These are phyloP conservation scores for Ganoderma meredithae DNA, from an alignment of 1,284 basidiomycete species.

Conservation along the genomic window DNA sequence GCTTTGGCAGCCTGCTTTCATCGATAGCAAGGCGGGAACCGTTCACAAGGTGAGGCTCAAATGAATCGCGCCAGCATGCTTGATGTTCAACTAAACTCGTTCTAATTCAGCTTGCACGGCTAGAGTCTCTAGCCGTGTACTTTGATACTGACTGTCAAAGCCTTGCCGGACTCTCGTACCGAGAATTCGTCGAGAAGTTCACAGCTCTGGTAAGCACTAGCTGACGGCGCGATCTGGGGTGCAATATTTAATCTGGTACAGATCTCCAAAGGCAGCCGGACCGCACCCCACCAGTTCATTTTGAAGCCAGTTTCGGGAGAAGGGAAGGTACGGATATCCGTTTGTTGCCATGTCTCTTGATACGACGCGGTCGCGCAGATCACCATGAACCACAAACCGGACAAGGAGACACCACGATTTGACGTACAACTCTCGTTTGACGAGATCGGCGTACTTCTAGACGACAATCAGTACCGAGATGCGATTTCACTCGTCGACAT, in stretches of 20 bases:
- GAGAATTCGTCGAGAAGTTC: constrained; percentile 83
- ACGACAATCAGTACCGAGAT: constrained; percentile 96
- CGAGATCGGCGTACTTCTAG: constrained; percentile 93
- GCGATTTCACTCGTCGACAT: constrained; percentile 94
- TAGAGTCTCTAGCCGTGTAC: constrained; percentile 92
- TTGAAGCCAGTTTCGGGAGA: constrained; percentile 97
- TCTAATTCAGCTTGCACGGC: constrained; percentile 73
- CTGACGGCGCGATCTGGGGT: constrained; percentile 2
- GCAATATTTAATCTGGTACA: constrained; percentile 40
- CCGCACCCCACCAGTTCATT: constrained; percentile 88
- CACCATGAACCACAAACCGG: constrained; percentile 83
- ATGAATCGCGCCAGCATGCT: constrained; percentile 11
- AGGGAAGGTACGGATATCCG: constrained; percentile 69
- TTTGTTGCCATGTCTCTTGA: constrained; percentile 4
- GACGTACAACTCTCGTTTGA: constrained; percentile 93
- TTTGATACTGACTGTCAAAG: constrained; percentile 94
- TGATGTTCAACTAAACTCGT: constrained; percentile 9
- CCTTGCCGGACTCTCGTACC: constrained; percentile 74
- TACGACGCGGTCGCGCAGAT: constrained; percentile 54
- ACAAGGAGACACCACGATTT: constrained; percentile 81
- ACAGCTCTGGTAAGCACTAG: constrained; percentile 68
- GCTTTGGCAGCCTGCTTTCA: constrained; percentile 94
- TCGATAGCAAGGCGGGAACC: constrained; percentile 88
- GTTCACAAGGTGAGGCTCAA: constrained; percentile 82
- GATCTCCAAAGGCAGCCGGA: constrained; percentile 70